Evolutionary conservation across 441 rosid genomes (phyloP), one percentile per base, ranked within the genome.

Genomic region (Mallotus repandus): DNA sequence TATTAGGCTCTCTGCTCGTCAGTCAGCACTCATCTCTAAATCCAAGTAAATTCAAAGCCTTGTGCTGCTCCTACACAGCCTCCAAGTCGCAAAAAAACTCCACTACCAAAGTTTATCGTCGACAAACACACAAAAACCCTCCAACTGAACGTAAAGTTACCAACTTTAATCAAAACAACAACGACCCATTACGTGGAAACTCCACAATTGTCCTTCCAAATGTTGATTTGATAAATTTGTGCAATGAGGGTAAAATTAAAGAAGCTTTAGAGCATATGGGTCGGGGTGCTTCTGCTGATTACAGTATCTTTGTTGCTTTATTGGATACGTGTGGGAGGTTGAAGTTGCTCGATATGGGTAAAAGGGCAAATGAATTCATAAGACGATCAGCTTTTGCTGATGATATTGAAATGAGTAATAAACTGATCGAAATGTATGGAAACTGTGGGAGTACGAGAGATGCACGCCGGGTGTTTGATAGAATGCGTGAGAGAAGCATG

Each of bases 361-460:
- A 68, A 82, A 79, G 52, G 76, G 86, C 77, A 8, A 83, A 86
- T 71, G 86, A 76, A 11, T 82, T 77, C 68, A 72, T 87, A 75
- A 81, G 77, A 62, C 81, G 76, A 73, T 88, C 89, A 11, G 62
- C 68, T 0, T 86, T 76, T 71, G 69, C 63, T 22, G 73, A 74
- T 43, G 87, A 85, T 71, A 38, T 59, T 54, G 84, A 81, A 21
- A 53, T 88, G 79, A 85, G 72, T 71, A 81, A 86, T 52, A 83
- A 78, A 9, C 78, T 93, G 80, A 82, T 91, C 15, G 89, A 83
- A 49, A 85, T 87, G 92, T 89, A 87, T 53, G 86, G 87, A 4
- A 88, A 82, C 77, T 87, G 88, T 19, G 85, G 90, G 4, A 79
- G 80, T 38, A 76, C 87, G 16, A 83, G 77, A 35, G 81, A 80